Conservation (phyloP, 805 yeast species). For the Schwanniomyces sp. region DNA sequence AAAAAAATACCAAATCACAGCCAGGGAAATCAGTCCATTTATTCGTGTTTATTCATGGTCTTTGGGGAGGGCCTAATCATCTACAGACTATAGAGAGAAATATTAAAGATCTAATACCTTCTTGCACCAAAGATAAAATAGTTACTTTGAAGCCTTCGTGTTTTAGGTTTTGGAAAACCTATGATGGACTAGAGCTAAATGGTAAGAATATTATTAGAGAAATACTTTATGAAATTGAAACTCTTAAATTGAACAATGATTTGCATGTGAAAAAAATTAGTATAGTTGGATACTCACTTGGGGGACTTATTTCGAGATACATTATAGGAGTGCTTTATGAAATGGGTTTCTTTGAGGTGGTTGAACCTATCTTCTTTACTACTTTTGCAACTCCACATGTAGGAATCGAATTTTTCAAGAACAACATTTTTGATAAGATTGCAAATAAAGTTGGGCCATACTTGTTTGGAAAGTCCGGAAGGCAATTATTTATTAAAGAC, state of each 20-base stretch:
- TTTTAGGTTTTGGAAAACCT: constrained; percentile 44
- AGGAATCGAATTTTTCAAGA: constrained; percentile 38
- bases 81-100: constrained; percentile 37
- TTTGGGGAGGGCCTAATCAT: constrained; percentile 46
- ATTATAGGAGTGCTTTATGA: constrained; percentile 59
- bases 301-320: constrained; percentile 82
- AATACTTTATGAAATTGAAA: constrained; percentile 40
- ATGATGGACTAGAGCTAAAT: constrained; percentile 40
- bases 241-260: constrained; percentile 27
- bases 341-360: constrained; percentile 32
- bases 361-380: constrained; percentile 37
- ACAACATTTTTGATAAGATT: constrained; percentile 27
- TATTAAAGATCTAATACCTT: constrained; percentile 23
- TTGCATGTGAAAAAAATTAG: constrained; percentile 62
- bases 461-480: constrained; percentile 38
- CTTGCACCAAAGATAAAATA: constrained; percentile 23
- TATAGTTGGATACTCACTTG: constrained; percentile 84
- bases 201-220: constrained; percentile 36
- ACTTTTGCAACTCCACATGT: constrained; percentile 48
- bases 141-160: constrained; percentile 38
- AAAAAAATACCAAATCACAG: not conserved
- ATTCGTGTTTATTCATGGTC: constrained; percentile 41
- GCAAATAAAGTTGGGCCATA: constrained; percentile 34
- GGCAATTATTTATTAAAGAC: constrained; percentile 37
- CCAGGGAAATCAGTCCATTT: constrained; percentile 24